A percentile compares a stretch with the other conserved stretches of the same genome.
Conservation (phyloP, 192 early-diverging fungal genomes). For the Umbelopsis sp. region DNA sequence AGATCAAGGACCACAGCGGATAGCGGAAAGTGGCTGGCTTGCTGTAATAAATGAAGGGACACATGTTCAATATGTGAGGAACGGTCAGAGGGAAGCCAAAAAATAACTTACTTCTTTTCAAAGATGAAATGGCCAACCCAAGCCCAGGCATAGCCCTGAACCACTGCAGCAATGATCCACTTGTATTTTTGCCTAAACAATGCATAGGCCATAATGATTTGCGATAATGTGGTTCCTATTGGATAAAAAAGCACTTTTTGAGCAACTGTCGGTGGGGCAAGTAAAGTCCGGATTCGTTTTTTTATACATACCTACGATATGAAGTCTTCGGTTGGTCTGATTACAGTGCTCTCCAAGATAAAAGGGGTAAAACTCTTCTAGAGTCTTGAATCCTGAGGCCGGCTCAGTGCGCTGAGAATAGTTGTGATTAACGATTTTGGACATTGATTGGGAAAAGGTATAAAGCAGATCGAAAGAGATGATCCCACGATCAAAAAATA, state of each 20-base stretch:
- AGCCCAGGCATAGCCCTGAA: slow-evolving; percentile 64
- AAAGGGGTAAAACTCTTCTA: slow-evolving; percentile 68
- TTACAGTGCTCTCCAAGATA: slow-evolving; percentile 67
- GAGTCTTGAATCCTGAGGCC: slow-evolving; percentile 48
- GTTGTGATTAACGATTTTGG: slow-evolving; percentile 49
- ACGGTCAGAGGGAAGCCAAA: not conserved
- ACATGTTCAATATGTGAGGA: not conserved
- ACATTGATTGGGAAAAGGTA: not conserved
- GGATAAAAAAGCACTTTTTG: not conserved
- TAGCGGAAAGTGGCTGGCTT: slow-evolving; percentile 75
- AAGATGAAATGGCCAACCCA: slow-evolving; percentile 73
- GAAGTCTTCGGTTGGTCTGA: slow-evolving; percentile 53
- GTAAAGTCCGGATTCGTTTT: not conserved
- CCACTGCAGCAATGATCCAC: slow-evolving; percentile 33
- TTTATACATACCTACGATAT: slow-evolving; percentile 53
- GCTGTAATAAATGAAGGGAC: slow-evolving; percentile 42
- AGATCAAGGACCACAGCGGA: slow-evolving; percentile 62
- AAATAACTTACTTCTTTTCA: slow-evolving; percentile 47
- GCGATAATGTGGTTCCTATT: slow-evolving; percentile 41
- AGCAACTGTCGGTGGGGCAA: not conserved
- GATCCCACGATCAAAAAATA: not conserved
- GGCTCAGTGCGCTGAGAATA: slow-evolving; percentile 46
- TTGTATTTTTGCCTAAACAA: slow-evolving; percentile 32
- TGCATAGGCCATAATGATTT: slow-evolving; percentile 34
- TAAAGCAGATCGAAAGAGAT: not conserved